Evolutionary conservation across 495 filamentous ascomycete species (phyloP).

Genomic region (Neurospora pannonica): DNA sequence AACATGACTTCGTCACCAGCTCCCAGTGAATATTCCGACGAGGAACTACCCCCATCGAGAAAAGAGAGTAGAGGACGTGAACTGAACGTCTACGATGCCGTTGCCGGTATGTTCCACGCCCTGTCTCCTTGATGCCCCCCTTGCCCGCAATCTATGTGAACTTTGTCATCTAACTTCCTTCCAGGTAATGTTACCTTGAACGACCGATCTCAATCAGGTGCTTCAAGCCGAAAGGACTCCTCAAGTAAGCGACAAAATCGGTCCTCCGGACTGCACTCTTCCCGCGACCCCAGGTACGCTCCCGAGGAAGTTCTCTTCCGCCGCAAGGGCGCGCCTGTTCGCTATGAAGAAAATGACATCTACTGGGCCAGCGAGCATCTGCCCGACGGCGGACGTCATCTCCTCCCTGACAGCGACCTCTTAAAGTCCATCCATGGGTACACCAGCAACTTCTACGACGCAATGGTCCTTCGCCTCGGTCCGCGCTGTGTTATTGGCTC

Average conservation of each 20-base stretch:
- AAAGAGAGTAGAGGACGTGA: conserved; percentile 16
- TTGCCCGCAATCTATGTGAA: conserved; percentile 1
- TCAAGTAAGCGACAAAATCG: conserved; percentile 31
- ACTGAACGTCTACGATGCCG: conserved; percentile 66
- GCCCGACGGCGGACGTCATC: conserved; percentile 23
- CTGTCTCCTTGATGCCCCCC: neutral
- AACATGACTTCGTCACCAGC: conserved; percentile 1
- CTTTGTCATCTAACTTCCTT: neutral
- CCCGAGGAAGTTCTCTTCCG: conserved; percentile 74
- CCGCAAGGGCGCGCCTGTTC: conserved; percentile 46
- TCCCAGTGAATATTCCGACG: neutral
- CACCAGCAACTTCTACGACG: conserved; percentile 59
- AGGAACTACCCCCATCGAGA: neutral
- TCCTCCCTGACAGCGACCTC: conserved; percentile 62
- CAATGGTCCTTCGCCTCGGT: conserved; percentile 22
- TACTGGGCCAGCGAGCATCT: conserved; percentile 50
- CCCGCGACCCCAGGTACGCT: conserved; percentile 39
- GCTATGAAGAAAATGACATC: conserved; percentile 60
- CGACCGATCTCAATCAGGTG: conserved; percentile 6
- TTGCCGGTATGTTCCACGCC: conserved; percentile 49
- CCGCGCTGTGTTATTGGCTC: conserved; percentile 1
- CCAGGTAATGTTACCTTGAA: conserved; percentile 38
- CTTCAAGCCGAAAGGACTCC: conserved; percentile 8
- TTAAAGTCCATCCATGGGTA: conserved; percentile 71
- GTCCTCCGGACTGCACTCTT: conserved; percentile 44